A percentile compares a stretch with the other conserved stretches of the same genome.
Evolutionary conservation across 768 basidiomycete genomes (phyloP).

Genomic region (Phylloporus arenicola): DNA sequence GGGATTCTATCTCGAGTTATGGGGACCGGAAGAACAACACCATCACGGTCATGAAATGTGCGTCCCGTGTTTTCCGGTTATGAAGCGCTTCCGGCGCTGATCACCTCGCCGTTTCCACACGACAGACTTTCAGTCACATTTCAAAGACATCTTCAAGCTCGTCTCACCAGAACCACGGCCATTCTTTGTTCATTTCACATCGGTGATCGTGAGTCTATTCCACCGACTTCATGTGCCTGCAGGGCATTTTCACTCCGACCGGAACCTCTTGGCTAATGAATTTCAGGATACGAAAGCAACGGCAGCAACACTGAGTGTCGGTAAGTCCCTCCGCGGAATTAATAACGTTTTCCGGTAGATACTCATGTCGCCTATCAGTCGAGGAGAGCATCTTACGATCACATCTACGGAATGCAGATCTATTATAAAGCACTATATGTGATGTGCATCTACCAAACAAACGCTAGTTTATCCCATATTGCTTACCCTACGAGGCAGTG

Average conservation of each 20-base stretch:
- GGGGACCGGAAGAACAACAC: slow-evolving; percentile 70
- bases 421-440: slow-evolving; percentile 42
- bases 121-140: slow-evolving; percentile 74
- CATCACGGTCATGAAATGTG: slow-evolving; percentile 65
- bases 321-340: slow-evolving; percentile 33
- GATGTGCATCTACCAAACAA: neutral
- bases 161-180: slow-evolving; percentile 60
- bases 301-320: slow-evolving; percentile 62
- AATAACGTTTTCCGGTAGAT: neutral
- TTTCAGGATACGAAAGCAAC: slow-evolving; percentile 69
- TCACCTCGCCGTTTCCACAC: neutral
- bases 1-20: slow-evolving; percentile 67
- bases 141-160: slow-evolving; percentile 64
- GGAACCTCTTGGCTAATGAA: slow-evolving; percentile 7
- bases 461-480: neutral
- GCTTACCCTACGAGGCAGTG: neutral
- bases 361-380: slow-evolving; percentile 35
- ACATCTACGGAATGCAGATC: slow-evolving; percentile 64
- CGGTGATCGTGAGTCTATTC: slow-evolving; percentile 58
- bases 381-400: slow-evolving; percentile 69
- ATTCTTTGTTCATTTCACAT: slow-evolving; percentile 71
- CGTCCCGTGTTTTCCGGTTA: slow-evolving; percentile 19
- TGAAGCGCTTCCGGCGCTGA: slow-evolving; percentile 5
- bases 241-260: neutral
- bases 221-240: slow-evolving; percentile 5